Base-by-base conservation (phyloP, 305 asterid genomes). In the Fraxinus sp. region DNA sequence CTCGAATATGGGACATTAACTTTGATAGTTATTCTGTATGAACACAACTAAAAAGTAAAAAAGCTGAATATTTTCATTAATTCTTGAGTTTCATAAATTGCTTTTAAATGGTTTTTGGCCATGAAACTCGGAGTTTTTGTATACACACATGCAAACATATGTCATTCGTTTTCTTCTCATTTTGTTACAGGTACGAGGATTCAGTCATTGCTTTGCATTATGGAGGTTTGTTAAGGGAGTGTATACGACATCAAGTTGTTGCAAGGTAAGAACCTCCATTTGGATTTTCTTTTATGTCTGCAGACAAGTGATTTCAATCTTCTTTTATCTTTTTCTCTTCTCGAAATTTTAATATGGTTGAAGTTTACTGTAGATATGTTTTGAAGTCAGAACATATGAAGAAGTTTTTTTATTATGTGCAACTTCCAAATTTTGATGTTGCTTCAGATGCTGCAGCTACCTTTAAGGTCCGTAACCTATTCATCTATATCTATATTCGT, bases 401-500 rank as follows among this genome's bases (percentile, higher is more conserved):
- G 88, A 91, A 90, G 89, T 91, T 94, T 37, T 94, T 95, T 64
- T 91, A 89, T 85, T 89, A 93, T 78, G 91, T 94, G 62, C 95
- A 93, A 85, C 93, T 94, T 79, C 98, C 98, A 74, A 94, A 88
- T 77, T 94, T 95, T 80, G 97, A 95, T 75, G 93, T 92, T 88
- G 99, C 98, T 83, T 95, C 98, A 18, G 98, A 95, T 91, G 97
- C 97, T 76, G 85, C 93, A 79, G 88, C 95, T 24, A 91, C 97
- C 80, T 95, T 95, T 86, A 95, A 91, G 97, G 99, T 94, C 26
- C 3, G 78, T 78, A 49, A 77, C 77, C 74, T 7, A 37, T 70
- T 16, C 79, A 35, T 46, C 74, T 62, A 24, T 20, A 18, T 36
- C 66, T 10, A 41, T 80, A 77, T 36, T 46, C 24, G 9, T 41